Evolutionary conservation across 129 eudicot species (phyloP).

Genomic region (Sambucus nigra): DNA sequence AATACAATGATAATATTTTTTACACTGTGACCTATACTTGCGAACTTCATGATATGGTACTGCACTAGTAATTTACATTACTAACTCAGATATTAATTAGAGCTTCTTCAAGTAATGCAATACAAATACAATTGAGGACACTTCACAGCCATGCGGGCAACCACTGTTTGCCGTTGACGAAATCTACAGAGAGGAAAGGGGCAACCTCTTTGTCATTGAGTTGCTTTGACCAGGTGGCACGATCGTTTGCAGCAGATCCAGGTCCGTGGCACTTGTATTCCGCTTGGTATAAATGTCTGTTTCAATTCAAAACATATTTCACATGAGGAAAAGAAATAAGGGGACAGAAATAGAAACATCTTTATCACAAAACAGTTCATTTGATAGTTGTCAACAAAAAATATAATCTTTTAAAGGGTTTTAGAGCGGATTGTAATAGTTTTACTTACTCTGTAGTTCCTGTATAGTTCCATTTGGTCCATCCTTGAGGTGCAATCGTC

Average conservation of each 20-base stretch:
- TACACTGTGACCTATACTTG: no score
- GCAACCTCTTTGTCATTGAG: conserved; percentile 44
- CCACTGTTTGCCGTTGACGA: conserved; percentile 64
- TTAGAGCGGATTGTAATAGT: neutral
- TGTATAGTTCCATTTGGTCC: conserved; percentile 57
- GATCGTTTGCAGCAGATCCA: conserved; percentile 34
- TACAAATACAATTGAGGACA: neutral
- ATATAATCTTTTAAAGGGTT: no score
- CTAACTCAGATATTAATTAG: no score
- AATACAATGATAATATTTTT: no score
- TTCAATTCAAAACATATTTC: neutral
- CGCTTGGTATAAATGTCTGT: conserved; percentile 59
- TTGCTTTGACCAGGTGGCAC: conserved; percentile 61
- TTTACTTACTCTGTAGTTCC: conserved; percentile 55
- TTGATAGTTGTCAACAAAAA: neutral
- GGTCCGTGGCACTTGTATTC: conserved; percentile 73
- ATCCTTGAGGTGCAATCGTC: conserved; percentile 57
- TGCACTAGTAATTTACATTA: no score
- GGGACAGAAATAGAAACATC: neutral
- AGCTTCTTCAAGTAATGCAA: no score
- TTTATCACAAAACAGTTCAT: neutral
- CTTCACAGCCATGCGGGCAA: conserved; percentile 36
- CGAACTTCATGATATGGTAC: no score
- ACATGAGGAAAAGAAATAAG: neutral
- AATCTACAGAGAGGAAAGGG: conserved; percentile 39